Percentiles rank a stretch among this genome's conserved stretches.
Evolutionary conservation across 148 eudicot species (phyloP).

Genomic region (Nyssa sinensis): DNA sequence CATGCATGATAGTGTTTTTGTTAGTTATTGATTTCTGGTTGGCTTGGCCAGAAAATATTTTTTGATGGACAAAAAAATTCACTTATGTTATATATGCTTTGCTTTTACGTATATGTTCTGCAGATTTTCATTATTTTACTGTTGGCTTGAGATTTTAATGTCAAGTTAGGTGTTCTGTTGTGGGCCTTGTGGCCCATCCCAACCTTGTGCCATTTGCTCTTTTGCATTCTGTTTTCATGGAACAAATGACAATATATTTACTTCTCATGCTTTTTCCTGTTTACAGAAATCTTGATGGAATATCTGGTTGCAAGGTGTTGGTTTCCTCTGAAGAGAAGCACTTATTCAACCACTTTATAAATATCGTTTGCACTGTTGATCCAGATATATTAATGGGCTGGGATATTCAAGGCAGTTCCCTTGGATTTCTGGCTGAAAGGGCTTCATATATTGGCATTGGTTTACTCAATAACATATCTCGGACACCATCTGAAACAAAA

Average conservation of each 20-base stretch:
- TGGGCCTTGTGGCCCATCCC: too few species aligned
- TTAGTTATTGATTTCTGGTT: too few species aligned
- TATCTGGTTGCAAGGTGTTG: conserved; percentile 49
- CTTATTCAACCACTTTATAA: conserved; percentile 56
- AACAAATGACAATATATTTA: background rate
- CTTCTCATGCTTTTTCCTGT: conserved; percentile 4
- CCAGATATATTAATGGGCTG: conserved; percentile 92
- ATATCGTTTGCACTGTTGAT: conserved; percentile 44
- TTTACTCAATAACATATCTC: conserved; percentile 73
- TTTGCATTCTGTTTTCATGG: background rate
- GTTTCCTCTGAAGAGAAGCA: conserved; percentile 58
- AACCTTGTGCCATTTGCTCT: background rate
- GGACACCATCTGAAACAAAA: conserved; percentile 57
- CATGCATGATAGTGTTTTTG: too few species aligned
- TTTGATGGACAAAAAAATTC: too few species aligned
- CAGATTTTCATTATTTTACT: too few species aligned
- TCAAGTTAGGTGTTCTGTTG: too few species aligned
- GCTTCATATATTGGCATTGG: conserved; percentile 67
- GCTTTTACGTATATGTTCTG: too few species aligned
- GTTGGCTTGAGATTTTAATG: too few species aligned
- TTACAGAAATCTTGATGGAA: conserved; percentile 58
- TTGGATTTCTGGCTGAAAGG: conserved; percentile 94
- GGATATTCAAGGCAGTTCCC: conserved; percentile 91
- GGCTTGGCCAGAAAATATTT: too few species aligned
- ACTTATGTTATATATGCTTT: too few species aligned